These are phyloP conservation scores for Tuber melanosporum DNA, from an alignment of 495 filamentous ascomycete genomes.

Conservation along the genomic window DNA sequence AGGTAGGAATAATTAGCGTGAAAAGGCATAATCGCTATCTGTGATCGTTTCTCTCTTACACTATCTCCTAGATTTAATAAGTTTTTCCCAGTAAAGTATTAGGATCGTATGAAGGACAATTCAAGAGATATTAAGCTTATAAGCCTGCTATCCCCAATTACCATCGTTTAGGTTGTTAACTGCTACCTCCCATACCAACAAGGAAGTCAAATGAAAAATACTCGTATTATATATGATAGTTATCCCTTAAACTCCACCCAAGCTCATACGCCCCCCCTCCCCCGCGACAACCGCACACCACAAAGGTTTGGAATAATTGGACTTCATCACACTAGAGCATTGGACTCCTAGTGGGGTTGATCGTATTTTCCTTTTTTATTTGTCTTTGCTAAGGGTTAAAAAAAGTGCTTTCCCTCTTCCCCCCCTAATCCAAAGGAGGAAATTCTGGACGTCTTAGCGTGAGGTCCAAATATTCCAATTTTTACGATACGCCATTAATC, in stretches of 20 bases:
- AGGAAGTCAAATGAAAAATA: neutral
- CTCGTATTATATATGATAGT: neutral
- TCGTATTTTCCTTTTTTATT: no score
- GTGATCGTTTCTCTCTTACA: no score
- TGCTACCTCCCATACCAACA: neutral
- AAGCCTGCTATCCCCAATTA: neutral
- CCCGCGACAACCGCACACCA: neutral
- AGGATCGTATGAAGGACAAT: neutral
- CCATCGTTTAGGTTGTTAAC: neutral
- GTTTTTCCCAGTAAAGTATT: neutral
- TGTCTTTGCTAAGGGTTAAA: no score
- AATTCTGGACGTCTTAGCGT: no score
- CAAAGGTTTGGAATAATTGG: no score
- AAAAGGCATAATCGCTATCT: no score
- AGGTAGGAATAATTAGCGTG: no score
- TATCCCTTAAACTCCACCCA: neutral
- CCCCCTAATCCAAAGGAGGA: no score
- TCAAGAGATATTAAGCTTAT: neutral
- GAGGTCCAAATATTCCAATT: no score
- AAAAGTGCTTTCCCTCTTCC: no score
- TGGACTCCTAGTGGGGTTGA: no score
- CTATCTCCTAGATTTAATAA: neutral
- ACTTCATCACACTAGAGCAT: no score
- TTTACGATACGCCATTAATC: neutral
- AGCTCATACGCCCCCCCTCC: neutral